phyloP scores from a whole-genome alignment of 805 yeast species.

The Lachancea kluyveri region DNA sequence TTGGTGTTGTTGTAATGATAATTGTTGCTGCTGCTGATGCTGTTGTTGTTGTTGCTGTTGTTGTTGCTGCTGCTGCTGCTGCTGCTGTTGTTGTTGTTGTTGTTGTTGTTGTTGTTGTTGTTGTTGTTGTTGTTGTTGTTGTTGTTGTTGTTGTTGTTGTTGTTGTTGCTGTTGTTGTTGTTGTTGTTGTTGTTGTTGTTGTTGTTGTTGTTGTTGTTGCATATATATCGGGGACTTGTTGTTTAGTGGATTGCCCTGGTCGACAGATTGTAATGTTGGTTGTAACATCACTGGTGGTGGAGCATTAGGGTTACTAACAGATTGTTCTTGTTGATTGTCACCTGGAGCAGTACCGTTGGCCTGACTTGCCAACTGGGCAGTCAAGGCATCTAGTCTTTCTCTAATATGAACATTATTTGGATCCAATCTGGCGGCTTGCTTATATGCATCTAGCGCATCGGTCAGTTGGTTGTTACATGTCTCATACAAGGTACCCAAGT shows the following conservation, averaged over 20 bases:
- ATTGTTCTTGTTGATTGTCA: slow-evolving; percentile 16
- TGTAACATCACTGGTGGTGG: slow-evolving; percentile 28
- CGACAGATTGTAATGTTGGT: slow-evolving; percentile 28
- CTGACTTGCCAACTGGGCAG: slow-evolving; percentile 41
- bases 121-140: slow-evolving; percentile 1
- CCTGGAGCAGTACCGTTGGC: slow-evolving; percentile 26
- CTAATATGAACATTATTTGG: slow-evolving; percentile 93
- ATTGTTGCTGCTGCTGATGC: slow-evolving; percentile 14
- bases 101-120: slow-evolving; percentile 3
- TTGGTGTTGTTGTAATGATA: slow-evolving; percentile 14
- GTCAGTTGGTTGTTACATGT: slow-evolving; percentile 93
- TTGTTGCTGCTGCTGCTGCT: slow-evolving; percentile 15
- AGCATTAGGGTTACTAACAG: slow-evolving; percentile 9
- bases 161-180: slow-evolving; percentile 13
- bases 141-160: slow-evolving; percentile 9
- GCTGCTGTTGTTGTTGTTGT: slow-evolving; percentile 9
- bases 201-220: slow-evolving; percentile 8
- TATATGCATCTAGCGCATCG: slow-evolving; percentile 95
- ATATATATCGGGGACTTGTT: slow-evolving; percentile 11
- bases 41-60: slow-evolving; percentile 21
- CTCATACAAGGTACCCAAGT: slow-evolving; percentile 92
- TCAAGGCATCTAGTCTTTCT: slow-evolving; percentile 82
- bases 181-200: slow-evolving; percentile 10
- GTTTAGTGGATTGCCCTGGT: slow-evolving; percentile 27
- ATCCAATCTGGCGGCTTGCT: slow-evolving; percentile 91